Conservation (phyloP, 306 rosid species). For the Quercus bicolor region DNA sequence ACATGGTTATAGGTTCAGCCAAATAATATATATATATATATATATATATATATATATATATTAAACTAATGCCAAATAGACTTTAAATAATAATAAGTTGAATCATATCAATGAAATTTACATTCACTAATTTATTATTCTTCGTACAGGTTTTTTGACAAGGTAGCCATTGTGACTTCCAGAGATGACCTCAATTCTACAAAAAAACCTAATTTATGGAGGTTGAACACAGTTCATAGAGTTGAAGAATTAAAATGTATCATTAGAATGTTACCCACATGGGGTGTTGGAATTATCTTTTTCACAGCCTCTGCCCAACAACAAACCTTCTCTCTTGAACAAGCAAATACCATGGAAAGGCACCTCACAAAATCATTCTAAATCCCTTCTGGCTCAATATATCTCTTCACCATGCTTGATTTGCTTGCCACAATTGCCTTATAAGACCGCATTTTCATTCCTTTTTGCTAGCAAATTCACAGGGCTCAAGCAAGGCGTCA, state of each 20-base stretch:
- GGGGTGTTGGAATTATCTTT: conserved; percentile 48
- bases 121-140: background rate
- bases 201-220: conserved; percentile 37
- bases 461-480: conserved; percentile 33
- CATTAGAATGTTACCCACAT: conserved; percentile 49
- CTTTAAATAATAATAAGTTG: no score
- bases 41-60: no score
- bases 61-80: no score
- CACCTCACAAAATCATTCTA: conserved; percentile 33
- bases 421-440: conserved; percentile 42
- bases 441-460: conserved; percentile 44
- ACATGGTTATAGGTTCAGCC: no score
- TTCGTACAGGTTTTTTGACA: conserved; percentile 42
- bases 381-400: conserved; percentile 51
- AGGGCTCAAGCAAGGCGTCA: conserved; percentile 45
- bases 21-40: no score
- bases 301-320: conserved; percentile 51
- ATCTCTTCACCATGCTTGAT: conserved; percentile 25
- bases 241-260: conserved; percentile 47
- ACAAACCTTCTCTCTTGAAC: conserved; percentile 40
- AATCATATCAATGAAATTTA: no score
- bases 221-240: conserved; percentile 43
- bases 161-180: conserved; percentile 38
- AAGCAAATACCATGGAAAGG: conserved; percentile 46
- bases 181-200: conserved; percentile 25